Conservation (phyloP, 2,329 filamentous ascomycete species). For the Diplodia intermedia region DNA sequence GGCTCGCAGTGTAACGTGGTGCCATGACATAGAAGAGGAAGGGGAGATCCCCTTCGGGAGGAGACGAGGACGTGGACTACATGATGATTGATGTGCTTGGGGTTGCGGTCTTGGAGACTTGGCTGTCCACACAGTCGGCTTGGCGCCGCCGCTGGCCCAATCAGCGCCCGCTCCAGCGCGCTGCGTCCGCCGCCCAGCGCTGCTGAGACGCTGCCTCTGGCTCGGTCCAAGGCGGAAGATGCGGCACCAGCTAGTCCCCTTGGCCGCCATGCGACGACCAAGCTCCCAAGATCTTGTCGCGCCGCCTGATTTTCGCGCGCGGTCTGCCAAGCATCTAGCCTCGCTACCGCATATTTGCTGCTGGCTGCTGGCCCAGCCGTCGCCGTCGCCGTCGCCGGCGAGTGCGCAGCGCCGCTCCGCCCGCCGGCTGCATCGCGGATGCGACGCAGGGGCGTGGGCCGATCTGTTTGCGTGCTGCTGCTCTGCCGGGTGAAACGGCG, state of each 20-base stretch:
- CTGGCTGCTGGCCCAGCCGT: too few relatives aligned
- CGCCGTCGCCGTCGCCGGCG: neutral
- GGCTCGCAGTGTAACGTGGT: conserved; percentile 23
- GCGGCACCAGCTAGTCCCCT: conserved; percentile 22
- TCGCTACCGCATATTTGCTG: neutral
- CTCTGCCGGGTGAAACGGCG: conserved; percentile 16
- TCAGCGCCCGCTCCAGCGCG: neutral
- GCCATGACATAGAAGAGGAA: conserved; percentile 30
- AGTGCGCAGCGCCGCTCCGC: conserved; percentile 1
- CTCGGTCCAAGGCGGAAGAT: conserved; percentile 31
- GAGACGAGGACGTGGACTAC: conserved; percentile 23
- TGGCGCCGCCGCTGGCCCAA: neutral
- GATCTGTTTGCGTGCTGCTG: conserved; percentile 12
- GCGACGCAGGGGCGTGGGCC: conserved; percentile 24
- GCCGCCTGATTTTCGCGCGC: neutral
- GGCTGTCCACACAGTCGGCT: conserved; percentile 25
- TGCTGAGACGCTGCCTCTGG: conserved; percentile 29
- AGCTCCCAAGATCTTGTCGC: conserved; percentile 1
- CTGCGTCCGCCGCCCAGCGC: conserved; percentile 28
- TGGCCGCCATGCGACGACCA: conserved; percentile 3
- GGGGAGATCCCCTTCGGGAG: conserved; percentile 28
- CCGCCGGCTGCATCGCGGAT: conserved; percentile 10
- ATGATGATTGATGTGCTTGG: conserved; percentile 31
- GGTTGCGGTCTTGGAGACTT: conserved; percentile 32
- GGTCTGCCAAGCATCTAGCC: neutral